Evolutionary conservation across 176 grass and related monocot genomes (phyloP).

Genomic region (Lolium perenne): DNA sequence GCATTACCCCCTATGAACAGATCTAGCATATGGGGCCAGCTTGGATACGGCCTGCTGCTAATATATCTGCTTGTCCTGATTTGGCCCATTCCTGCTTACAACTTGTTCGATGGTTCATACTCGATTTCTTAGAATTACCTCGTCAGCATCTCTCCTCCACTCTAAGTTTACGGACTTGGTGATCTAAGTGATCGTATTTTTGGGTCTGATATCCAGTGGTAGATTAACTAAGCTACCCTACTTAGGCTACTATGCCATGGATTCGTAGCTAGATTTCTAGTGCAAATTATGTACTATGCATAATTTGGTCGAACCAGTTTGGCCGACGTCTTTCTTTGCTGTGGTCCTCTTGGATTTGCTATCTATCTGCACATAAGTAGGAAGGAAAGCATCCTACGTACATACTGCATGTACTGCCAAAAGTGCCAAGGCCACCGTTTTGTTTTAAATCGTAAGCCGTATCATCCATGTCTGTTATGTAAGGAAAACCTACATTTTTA

Average conservation of each 20-base stretch:
- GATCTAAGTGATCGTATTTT: not conserved
- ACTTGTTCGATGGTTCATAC: slow-evolving; percentile 13
- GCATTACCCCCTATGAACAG: slow-evolving; percentile 8
- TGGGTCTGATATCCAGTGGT: not conserved
- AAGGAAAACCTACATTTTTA: too few relatives aligned
- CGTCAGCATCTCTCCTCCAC: too few relatives aligned
- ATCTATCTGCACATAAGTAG: not conserved
- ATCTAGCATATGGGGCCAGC: slow-evolving; percentile 23
- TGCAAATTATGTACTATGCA: not conserved
- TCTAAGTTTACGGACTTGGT: not conserved
- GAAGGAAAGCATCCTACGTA: not conserved
- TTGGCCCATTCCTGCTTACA: not conserved
- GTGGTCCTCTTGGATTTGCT: slow-evolving; percentile 10
- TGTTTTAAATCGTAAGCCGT: not conserved
- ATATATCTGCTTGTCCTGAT: not conserved
- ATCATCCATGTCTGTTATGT: too few relatives aligned
- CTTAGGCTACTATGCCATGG: not conserved
- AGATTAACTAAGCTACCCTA: not conserved
- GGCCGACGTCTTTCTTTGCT: not conserved
- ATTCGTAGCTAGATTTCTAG: not conserved
- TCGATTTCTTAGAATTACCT: slow-evolving; percentile 21
- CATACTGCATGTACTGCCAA: not conserved
- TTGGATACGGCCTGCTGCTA: slow-evolving; percentile 4
- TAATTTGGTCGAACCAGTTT: not conserved
- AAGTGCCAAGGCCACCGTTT: not conserved